phyloP scores from a whole-genome alignment of 2,329 filamentous ascomycete species.

The Xenoacremonium recifei region DNA sequence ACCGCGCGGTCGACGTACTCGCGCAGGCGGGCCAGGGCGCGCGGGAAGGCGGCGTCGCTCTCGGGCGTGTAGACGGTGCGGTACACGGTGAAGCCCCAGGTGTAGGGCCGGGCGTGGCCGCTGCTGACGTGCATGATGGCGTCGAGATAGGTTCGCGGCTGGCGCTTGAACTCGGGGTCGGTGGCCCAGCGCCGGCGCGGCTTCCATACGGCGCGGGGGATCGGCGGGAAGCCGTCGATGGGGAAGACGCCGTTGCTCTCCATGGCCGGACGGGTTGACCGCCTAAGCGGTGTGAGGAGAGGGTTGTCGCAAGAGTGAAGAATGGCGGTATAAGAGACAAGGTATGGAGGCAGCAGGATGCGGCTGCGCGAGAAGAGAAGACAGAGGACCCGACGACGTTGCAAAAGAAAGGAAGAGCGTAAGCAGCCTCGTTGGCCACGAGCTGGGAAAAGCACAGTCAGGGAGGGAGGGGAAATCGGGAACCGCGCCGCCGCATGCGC shows the following conservation, averaged over 20 bases:
- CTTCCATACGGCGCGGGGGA: not conserved
- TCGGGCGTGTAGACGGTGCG: constrained; percentile 13
- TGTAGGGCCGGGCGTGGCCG: constrained; percentile 10
- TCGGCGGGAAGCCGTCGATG: not conserved
- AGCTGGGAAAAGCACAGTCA: no score
- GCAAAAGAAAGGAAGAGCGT: not conserved
- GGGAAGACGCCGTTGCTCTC: not conserved
- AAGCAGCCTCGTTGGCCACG: not conserved
- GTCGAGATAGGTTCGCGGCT: not conserved
- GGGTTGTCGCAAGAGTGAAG: no score
- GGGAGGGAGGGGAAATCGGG: not conserved
- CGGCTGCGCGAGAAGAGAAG: no score
- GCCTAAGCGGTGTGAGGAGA: not conserved
- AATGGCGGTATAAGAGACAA: no score
- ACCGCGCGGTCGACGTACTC: constrained; percentile 5
- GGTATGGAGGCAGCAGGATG: no score
- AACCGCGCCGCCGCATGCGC: no score
- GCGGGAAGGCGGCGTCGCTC: constrained; percentile 7
- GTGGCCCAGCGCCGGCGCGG: not conserved
- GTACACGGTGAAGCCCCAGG: constrained; percentile 15
- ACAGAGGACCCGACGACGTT: no score
- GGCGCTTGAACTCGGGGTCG: constrained; percentile 1
- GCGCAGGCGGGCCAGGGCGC: constrained; percentile 9
- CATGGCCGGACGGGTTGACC: not conserved
- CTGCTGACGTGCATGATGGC: constrained; percentile 1